Percentiles rank a stretch among this genome's conserved stretches.
Evolutionary conservation across 192 early-diverging fungal species (phyloP).

Genomic region (Coemansia biformis): DNA sequence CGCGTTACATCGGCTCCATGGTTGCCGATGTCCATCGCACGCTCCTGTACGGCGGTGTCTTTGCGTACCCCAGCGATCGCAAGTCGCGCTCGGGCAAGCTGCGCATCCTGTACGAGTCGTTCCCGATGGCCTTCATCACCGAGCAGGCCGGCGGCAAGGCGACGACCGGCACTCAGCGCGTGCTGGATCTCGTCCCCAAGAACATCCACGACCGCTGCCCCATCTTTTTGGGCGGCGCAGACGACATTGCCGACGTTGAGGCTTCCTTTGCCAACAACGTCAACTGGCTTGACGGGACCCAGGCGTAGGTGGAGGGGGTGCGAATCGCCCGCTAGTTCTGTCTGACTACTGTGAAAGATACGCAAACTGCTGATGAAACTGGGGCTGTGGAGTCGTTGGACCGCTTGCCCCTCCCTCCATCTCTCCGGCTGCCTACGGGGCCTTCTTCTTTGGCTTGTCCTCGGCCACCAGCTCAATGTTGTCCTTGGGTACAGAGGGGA

Average conservation of each 20-base stretch:
- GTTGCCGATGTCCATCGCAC: constrained; percentile 98
- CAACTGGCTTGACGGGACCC: constrained; percentile 41
- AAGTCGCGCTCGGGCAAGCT: constrained; percentile 86
- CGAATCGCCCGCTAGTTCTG: too few species aligned
- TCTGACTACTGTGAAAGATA: too few species aligned
- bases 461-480: constrained; percentile 72
- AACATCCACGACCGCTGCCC: constrained; percentile 85
- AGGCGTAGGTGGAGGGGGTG: constrained; percentile 7
- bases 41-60: constrained; percentile 85
- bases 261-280: constrained; percentile 56
- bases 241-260: constrained; percentile 87
- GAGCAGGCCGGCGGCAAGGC: constrained; percentile 97
- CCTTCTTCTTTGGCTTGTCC: constrained; percentile 66
- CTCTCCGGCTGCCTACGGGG: neutral
- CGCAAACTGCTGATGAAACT: too few species aligned
- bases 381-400: too few species aligned
- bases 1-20: constrained; percentile 97
- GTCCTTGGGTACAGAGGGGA: constrained; percentile 64
- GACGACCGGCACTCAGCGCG: constrained; percentile 70
- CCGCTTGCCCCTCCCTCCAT: too few species aligned
- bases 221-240: constrained; percentile 84
- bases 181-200: constrained; percentile 82
- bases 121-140: constrained; percentile 93
- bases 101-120: constrained; percentile 94
- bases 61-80: constrained; percentile 77